Percentiles rank a stretch among this genome's conserved stretches.
These are phyloP conservation scores for Pistacia vera DNA, from an alignment of 345 rosid species.

Conservation along the genomic window DNA sequence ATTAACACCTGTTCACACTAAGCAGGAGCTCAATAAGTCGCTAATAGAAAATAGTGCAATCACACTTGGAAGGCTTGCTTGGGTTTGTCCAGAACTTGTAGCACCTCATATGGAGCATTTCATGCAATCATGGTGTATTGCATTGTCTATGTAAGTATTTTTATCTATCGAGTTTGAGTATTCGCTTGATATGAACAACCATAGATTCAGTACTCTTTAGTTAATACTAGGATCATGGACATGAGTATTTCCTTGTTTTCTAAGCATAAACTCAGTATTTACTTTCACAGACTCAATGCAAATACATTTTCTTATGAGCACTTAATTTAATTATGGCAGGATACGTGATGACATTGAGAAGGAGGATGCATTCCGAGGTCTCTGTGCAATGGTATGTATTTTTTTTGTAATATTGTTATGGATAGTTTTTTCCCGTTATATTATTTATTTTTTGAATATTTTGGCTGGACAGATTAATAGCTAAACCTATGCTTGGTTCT, in stretches of 20 bases:
- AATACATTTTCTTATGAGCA: conserved; percentile 5
- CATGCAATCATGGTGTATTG: conserved; percentile 94
- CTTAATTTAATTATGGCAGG: conserved; percentile 45
- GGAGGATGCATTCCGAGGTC: conserved; percentile 97
- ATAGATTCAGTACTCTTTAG: background rate
- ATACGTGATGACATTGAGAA: conserved; percentile 97
- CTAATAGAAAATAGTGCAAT: conserved; percentile 96
- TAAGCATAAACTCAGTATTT: background rate
- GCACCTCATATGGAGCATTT: conserved; percentile 99
- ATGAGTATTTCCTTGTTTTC: background rate
- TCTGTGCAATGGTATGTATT: conserved; percentile 84
- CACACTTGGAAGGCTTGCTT: conserved; percentile 95
- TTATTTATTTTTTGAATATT: background rate
- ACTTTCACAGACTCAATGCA: background rate
- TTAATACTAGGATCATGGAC: conserved; percentile 7
- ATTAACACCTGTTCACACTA: conserved; percentile 21
- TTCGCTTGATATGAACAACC: conserved; percentile 8
- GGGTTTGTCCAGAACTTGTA: conserved; percentile 98
- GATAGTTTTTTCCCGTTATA: background rate
- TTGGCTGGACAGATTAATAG: background rate
- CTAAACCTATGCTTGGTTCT: conserved; percentile 14
- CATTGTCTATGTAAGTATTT: conserved; percentile 76
- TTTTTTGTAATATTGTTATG: conserved; percentile 4
- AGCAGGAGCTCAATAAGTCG: conserved; percentile 84
- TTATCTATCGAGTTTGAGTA: conserved; percentile 2